Evolutionary conservation across 495 filamentous ascomycete species (phyloP), one percentile per base, ranked within the genome.

Genomic region (Clohesyomyces aquaticus): DNA sequence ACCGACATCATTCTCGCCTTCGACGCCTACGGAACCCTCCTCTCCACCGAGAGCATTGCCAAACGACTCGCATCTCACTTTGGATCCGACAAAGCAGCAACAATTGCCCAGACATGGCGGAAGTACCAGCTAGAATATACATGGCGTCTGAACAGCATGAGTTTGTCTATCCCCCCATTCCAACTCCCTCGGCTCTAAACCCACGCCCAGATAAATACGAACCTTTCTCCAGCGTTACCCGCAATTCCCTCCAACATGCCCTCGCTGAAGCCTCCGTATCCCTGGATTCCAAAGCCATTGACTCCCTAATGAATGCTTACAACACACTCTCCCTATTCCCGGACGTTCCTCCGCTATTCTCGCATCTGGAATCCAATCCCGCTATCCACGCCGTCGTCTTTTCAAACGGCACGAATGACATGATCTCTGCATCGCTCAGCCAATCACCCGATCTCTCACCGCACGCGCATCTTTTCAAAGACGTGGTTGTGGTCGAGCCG

Each of bases 81-180:
- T 32, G 78, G 82, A 49, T 55, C 82, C 46, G 85, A 85, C 23
- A 80, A 82, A 66, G 83, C 84, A 12, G 66, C 76, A 8, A 67
- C 72, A 6, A 78, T 93, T 14, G 82, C 87, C 8, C 72, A 80
- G 22, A 70, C 81, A 66, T 87, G 82, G 83, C 72, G 82, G 46
- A 80, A 77, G 23, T 84, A 83, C 70, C 89, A 92, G 72, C 79
- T 96, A 19, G 90, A 91, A 74, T 94, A 93, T 66, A 90, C 90
- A 35, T 94, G 89, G 89, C 76, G 89, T 47, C 73, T 89, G 63
- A 93, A 88, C 68, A 89, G 85, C 82, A 93, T 93, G 89, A 77
- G 89, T 89, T 75, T 70, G 11, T 14, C 35, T 12, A 21, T 16
- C 18, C 22, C 28, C 35, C 38, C 21, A 46, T 19, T 25, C 16